Conservation (phyloP, 495 filamentous ascomycete genomes). For the Cladorrhinum samala region DNA sequence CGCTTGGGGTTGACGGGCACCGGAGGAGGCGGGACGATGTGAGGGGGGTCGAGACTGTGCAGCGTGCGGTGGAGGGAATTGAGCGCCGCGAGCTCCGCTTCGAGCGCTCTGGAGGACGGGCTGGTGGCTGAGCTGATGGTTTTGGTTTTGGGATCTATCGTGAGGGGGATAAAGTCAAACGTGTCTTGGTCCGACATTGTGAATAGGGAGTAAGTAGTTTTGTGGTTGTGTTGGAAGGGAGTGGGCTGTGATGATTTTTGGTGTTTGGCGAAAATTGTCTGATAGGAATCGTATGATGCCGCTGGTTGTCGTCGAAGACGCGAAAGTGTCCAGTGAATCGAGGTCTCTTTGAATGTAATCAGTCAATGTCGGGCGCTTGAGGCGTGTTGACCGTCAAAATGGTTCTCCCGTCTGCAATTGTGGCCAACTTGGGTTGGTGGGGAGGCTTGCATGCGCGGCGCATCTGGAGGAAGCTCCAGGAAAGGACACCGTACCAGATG, state of each 20-base stretch:
- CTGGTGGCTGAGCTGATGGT: slow-evolving; percentile 37
- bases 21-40: slow-evolving; percentile 63
- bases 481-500: too few relatives aligned
- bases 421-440: too few relatives aligned
- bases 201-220: slow-evolving; percentile 5
- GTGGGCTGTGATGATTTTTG: slow-evolving; percentile 6
- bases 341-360: too few relatives aligned
- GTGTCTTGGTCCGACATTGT: slow-evolving; percentile 61
- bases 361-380: too few relatives aligned
- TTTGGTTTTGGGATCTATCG: slow-evolving; percentile 74
- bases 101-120: slow-evolving; percentile 40
- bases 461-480: slow-evolving; percentile 1
- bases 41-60: slow-evolving; percentile 49
- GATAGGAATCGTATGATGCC: too few relatives aligned
- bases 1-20: slow-evolving; percentile 82
- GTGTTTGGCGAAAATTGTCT: too few relatives aligned
- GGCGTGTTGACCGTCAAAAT: too few relatives aligned
- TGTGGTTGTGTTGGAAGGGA: neutral
- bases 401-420: too few relatives aligned
- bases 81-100: slow-evolving; percentile 60
- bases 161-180: slow-evolving; percentile 76
- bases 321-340: too few relatives aligned
- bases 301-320: too few relatives aligned
- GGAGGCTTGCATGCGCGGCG: too few relatives aligned
- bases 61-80: slow-evolving; percentile 71